phyloP scores from a whole-genome alignment of 148 eudicot species.

The Selenicereus undatus region DNA sequence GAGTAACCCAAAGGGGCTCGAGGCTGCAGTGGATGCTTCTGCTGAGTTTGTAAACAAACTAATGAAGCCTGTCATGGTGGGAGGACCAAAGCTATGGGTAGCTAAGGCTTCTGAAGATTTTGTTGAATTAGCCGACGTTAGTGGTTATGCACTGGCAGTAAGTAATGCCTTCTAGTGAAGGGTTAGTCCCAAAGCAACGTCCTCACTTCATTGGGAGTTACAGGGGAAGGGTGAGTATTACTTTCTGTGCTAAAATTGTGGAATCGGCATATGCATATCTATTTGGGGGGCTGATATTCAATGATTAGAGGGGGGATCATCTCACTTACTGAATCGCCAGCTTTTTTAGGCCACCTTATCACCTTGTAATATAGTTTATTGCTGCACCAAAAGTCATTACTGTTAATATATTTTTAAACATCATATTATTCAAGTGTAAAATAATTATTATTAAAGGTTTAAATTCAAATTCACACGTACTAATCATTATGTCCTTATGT shows the following conservation, averaged over 20 bases:
- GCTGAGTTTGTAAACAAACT: conserved; percentile 61
- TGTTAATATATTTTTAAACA: too few species aligned
- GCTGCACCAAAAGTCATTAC: too few species aligned
- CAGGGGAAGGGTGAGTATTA: conserved; percentile 78
- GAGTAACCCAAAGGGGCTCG: conserved; percentile 63
- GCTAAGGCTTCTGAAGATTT: conserved; percentile 59
- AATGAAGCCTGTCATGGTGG: conserved; percentile 81
- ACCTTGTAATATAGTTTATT: too few species aligned
- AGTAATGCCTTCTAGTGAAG: conserved; percentile 73
- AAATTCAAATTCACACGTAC: too few species aligned
- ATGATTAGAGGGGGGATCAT: conserved; percentile 42
- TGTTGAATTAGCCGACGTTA: conserved; percentile 54
- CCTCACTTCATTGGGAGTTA: conserved; percentile 70
- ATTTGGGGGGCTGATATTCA: conserved; percentile 78
- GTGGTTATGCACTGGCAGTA: conserved; percentile 19
- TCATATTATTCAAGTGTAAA: too few species aligned
- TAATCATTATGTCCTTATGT: too few species aligned
- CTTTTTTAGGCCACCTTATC: too few species aligned
- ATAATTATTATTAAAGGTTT: too few species aligned
- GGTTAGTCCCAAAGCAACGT: conserved; percentile 70
- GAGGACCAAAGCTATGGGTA: conserved; percentile 59
- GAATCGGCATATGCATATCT: conserved; percentile 80
- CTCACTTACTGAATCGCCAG: too few species aligned
- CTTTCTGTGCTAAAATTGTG: conserved; percentile 73
- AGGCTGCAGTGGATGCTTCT: conserved; percentile 38